Evolutionary conservation across 2,329 filamentous ascomycete species (phyloP), one percentile per base, ranked within the genome.

Genomic region (Nakataea oryzae): DNA sequence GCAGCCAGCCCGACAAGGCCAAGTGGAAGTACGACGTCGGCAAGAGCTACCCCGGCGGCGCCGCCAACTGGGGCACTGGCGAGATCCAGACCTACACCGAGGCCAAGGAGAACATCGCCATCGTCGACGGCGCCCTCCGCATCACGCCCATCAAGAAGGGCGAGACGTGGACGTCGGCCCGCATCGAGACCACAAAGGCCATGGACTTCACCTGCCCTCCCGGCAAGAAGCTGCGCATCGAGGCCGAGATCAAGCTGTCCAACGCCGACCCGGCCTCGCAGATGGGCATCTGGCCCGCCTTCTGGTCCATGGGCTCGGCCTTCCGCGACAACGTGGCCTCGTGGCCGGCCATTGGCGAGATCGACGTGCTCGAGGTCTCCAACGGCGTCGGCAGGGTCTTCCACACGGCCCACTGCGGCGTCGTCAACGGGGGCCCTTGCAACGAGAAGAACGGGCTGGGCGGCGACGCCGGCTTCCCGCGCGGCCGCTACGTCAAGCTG

Each of bases 51-150:
- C 72, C 76, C 1, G 75, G 75, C n/a, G 79, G 79, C 0, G 69
- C 78, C 0, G 61, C 69, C 9, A 71, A 76, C 64, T 82, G 79
- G 79, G 79, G 80, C 59, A 82, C 79, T 4, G 73, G 74, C 62
- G 79, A 82, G 67, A 70, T 77, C 24, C 71, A 82, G 67, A 74
- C 71, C 1, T 81, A 81, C 70, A 81, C 78, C 27, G 66, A 67
- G 57, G 70, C 70, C 41, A 41, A 65, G 14, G 63, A 67, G 55
- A 82, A 82, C 69, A 65, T 81, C 56, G 70, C 67, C 62, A 70
- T 79, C 64, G 75, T 75, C 14, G 64, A 70, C 14, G 69, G 72
- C 14, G 74, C 71, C 7, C 73, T 81, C 13, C 67, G 68, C 54
- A 79, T 69, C 59, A 73, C 71, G 0, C 71, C 72, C 8, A 62